Evolutionary conservation across 441 rosid genomes (phyloP).

Genomic region (Raphanus hybrid): DNA sequence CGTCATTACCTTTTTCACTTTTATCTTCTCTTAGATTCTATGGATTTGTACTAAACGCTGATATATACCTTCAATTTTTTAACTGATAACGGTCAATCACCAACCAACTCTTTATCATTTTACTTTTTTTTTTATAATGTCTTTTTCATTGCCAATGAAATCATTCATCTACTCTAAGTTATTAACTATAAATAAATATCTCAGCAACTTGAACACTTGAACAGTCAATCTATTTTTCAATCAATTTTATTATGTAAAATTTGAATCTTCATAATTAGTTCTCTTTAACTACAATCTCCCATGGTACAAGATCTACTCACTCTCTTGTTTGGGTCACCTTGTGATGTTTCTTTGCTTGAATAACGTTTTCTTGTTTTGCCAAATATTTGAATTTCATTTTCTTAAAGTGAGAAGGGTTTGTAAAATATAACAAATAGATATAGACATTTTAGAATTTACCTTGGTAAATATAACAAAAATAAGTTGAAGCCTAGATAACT

Average conservation of each 20-base stretch:
- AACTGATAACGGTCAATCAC: conserved; percentile 2
- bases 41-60: background rate
- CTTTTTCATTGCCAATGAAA: background rate
- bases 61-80: background rate
- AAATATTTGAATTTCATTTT: background rate
- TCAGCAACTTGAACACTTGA: background rate
- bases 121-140: background rate
- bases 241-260: background rate
- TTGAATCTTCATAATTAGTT: background rate
- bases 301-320: background rate
- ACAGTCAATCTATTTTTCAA: background rate
- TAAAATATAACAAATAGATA: too few species aligned
- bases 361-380: background rate
- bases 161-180: background rate
- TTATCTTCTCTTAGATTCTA: background rate
- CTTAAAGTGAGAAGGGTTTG: background rate
- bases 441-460: too few species aligned
- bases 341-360: background rate
- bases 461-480: too few species aligned
- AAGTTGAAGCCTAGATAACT: too few species aligned
- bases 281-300: background rate
- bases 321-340: background rate
- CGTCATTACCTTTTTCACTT: background rate
- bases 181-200: background rate
- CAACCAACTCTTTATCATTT: conserved; percentile 4